A percentile compares a stretch with the other conserved stretches of the same genome.
Evolutionary conservation across 106 monocot species (phyloP).

Genomic region (Dendrobium huoshanense): DNA sequence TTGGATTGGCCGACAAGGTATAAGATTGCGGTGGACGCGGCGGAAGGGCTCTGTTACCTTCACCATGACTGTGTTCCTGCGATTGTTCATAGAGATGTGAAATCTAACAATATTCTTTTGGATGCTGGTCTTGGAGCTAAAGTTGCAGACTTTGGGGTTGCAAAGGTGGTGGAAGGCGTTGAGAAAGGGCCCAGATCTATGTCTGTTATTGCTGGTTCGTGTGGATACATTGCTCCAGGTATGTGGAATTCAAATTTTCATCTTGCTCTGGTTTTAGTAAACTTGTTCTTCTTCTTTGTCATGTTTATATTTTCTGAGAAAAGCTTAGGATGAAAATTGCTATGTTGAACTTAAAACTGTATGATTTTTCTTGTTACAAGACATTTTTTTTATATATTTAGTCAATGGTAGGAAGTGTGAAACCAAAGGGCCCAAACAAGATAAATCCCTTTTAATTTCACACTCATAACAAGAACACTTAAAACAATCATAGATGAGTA

Average conservation of each 20-base stretch:
- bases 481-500: too few species aligned
- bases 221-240: constrained; percentile 27
- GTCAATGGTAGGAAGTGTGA: too few species aligned
- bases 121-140: constrained; percentile 19
- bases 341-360: too few species aligned
- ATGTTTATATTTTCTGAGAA: neutral
- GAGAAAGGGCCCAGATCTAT: constrained; percentile 14
- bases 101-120: constrained; percentile 28
- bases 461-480: too few species aligned
- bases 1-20: constrained; percentile 21
- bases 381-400: too few species aligned
- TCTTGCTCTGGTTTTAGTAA: neutral
- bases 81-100: constrained; percentile 22
- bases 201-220: constrained; percentile 19
- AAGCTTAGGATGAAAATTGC: too few species aligned
- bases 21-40: constrained; percentile 23
- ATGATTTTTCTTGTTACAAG: too few species aligned
- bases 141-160: constrained; percentile 25
- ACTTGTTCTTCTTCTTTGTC: neutral
- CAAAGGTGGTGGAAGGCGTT: constrained; percentile 17
- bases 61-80: constrained; percentile 25
- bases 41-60: constrained; percentile 25
- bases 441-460: too few species aligned
- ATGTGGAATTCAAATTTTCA: neutral
- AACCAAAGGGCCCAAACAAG: too few species aligned